Evolutionary conservation across 768 basidiomycete species (phyloP).

Genomic region (Tephrocybe sp.): DNA sequence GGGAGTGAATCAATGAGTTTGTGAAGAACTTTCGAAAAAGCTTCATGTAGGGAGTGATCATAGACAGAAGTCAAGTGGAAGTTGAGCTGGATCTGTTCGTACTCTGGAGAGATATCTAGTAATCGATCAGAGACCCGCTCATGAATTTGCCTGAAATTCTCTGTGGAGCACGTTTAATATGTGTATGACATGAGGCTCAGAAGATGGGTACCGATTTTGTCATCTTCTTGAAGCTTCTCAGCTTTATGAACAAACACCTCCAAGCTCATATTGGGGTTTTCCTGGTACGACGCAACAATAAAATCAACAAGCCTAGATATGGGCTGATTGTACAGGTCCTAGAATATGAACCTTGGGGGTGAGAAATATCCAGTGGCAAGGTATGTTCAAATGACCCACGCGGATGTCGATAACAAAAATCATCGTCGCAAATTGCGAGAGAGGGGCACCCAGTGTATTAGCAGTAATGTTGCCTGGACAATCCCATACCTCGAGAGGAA

Average conservation of each 20-base stretch:
- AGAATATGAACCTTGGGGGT: conserved; percentile 5
- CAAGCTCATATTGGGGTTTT: conserved; percentile 74
- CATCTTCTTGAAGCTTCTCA: conserved; percentile 87
- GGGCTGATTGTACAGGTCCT: conserved; percentile 85
- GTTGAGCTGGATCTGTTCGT: conserved; percentile 74
- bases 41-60: conserved; percentile 88
- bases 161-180: conserved; percentile 35
- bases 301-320: conserved; percentile 81
- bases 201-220: conserved; percentile 73
- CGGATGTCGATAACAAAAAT: conserved; percentile 96
- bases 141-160: conserved; percentile 89
- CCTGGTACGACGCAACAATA: conserved; percentile 70
- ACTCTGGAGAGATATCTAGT: conserved; percentile 70
- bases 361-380: neutral
- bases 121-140: conserved; percentile 83
- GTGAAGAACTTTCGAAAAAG: conserved; percentile 87
- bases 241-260: conserved; percentile 97
- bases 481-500: conserved; percentile 94
- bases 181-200: neutral
- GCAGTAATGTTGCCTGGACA: conserved; percentile 84
- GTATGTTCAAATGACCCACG: conserved; percentile 41
- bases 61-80: conserved; percentile 93
- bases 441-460: conserved; percentile 70
- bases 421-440: conserved; percentile 79
- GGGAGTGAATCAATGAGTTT: conserved; percentile 83